phyloP scores from a whole-genome alignment of 2,329 filamentous ascomycete species.

The Epichloe uncinata region DNA sequence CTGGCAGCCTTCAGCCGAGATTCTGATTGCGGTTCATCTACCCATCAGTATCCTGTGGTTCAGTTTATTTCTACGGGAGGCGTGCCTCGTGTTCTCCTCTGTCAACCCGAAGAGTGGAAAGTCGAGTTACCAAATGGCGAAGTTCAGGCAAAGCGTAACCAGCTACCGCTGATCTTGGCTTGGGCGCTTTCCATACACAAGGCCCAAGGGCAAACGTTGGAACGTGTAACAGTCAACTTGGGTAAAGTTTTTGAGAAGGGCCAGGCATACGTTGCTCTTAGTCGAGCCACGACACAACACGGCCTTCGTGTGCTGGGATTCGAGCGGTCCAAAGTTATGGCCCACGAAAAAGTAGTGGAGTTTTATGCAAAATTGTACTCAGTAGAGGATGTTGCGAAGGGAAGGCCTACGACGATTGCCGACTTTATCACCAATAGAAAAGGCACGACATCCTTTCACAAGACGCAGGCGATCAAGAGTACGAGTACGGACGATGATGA shows the following conservation, averaged over 20 bases:
- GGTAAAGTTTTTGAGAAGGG: slow-evolving; percentile 92
- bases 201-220: slow-evolving; percentile 87
- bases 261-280: slow-evolving; percentile 92
- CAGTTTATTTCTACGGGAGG: slow-evolving; percentile 70
- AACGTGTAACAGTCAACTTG: slow-evolving; percentile 87
- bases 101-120: slow-evolving; percentile 86
- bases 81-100: slow-evolving; percentile 50
- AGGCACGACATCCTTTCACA: slow-evolving; percentile 9
- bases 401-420: slow-evolving; percentile 32
- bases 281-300: slow-evolving; percentile 75
- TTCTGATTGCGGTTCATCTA: slow-evolving; percentile 29
- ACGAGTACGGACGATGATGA: slow-evolving; percentile 35
- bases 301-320: slow-evolving; percentile 84
- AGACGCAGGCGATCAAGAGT: slow-evolving; percentile 9
- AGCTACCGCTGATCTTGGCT: slow-evolving; percentile 79
- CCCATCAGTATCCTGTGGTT: slow-evolving; percentile 65
- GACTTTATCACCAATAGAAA: slow-evolving; percentile 26
- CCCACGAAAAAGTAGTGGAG: slow-evolving; percentile 69
- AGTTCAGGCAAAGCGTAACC: slow-evolving; percentile 72
- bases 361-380: slow-evolving; percentile 79
- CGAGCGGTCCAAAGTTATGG: slow-evolving; percentile 83
- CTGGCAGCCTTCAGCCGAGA: slow-evolving; percentile 37
- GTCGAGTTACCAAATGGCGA: slow-evolving; percentile 93
- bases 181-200: slow-evolving; percentile 98
- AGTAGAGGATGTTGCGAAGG: slow-evolving; percentile 34